Percentiles rank a stretch among this genome's conserved stretches.
phyloP scores from a whole-genome alignment of 257 asterid species.

The Solanum gracilifrons region DNA sequence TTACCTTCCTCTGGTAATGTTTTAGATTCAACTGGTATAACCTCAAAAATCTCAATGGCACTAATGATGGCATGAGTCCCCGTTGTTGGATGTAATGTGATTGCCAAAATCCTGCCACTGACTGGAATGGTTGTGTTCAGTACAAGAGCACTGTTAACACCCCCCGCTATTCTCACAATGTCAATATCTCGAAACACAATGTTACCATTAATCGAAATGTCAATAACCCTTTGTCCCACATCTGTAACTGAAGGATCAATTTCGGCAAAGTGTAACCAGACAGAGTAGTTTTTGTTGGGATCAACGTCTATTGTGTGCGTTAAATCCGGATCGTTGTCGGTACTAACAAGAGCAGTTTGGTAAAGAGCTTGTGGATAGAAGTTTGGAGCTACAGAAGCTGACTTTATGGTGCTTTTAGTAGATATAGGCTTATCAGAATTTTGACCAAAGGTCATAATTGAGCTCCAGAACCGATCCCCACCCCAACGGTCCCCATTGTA shows the following conservation, averaged over 20 bases:
- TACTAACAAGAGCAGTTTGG: conserved; percentile 59
- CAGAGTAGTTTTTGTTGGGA: conserved; percentile 72
- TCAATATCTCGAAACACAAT: conserved; percentile 40
- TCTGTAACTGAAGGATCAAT: conserved; percentile 62
- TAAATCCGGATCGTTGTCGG: conserved; percentile 50
- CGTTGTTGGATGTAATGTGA: conserved; percentile 55
- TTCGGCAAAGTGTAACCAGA: conserved; percentile 97
- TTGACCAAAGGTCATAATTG: conserved; percentile 45
- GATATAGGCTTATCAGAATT: conserved; percentile 34
- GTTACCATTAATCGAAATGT: conserved; percentile 66
- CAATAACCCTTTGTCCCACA: conserved; percentile 71
- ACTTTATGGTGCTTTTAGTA: conserved; percentile 33
- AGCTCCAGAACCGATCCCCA: conserved; percentile 88
- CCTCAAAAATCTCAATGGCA: conserved; percentile 85
- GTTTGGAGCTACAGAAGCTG: conserved; percentile 52
- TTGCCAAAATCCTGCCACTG: conserved; percentile 77
- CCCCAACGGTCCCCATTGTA: conserved; percentile 76
- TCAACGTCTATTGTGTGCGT: conserved; percentile 65
- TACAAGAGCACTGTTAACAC: conserved; percentile 54
- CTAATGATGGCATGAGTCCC: conserved; percentile 60
- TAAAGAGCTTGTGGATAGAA: conserved; percentile 84
- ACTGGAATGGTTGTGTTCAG: conserved; percentile 63
- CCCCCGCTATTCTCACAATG: conserved; percentile 59
- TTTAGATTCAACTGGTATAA: conserved; percentile 71
- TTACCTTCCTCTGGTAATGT: conserved; percentile 79